Conservation (phyloP, 1,284 basidiomycete species). For the Tremellales sp. region DNA sequence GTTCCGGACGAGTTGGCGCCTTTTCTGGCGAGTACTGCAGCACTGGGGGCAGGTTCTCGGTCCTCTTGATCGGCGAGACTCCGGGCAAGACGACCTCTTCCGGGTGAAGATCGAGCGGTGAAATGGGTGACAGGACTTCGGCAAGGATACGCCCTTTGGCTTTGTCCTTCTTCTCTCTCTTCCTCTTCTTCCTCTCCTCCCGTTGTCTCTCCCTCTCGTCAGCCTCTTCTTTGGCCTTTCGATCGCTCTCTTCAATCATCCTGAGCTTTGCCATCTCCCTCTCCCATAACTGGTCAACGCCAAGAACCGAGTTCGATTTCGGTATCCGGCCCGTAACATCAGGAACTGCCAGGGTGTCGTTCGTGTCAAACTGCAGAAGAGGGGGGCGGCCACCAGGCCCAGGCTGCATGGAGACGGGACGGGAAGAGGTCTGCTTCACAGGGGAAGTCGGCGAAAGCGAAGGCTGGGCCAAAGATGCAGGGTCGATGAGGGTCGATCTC, state of each 20-base stretch:
- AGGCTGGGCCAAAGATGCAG: slow-evolving; percentile 1
- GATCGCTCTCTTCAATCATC: slow-evolving; percentile 28
- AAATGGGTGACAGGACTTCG: not conserved
- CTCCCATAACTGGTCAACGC: slow-evolving; percentile 47
- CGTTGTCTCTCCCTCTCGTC: slow-evolving; percentile 5
- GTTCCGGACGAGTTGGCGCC: too few species aligned
- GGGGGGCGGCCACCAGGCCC: not conserved
- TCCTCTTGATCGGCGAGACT: slow-evolving; percentile 13
- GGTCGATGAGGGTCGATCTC: slow-evolving; percentile 16
- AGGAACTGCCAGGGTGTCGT: not conserved
- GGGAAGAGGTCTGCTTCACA: not conserved
- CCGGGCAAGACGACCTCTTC: too few species aligned
- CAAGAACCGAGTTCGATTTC: slow-evolving; percentile 43
- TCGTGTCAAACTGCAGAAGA: not conserved
- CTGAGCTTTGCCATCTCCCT: slow-evolving; percentile 43
- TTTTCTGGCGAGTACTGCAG: slow-evolving; percentile 16
- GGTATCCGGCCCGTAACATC: slow-evolving; percentile 17
- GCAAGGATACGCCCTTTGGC: slow-evolving; percentile 9
- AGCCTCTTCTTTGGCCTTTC: slow-evolving; percentile 14
- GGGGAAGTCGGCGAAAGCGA: not conserved
- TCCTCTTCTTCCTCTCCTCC: slow-evolving; percentile 9
- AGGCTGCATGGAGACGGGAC: not conserved
- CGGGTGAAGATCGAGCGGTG: not conserved
- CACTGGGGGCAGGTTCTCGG: slow-evolving; percentile 9
- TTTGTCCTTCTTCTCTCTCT: slow-evolving; percentile 17